Evolutionary conservation across 1,284 basidiomycete genomes (phyloP).

Genomic region (Cryptococcus jaspeensis): DNA sequence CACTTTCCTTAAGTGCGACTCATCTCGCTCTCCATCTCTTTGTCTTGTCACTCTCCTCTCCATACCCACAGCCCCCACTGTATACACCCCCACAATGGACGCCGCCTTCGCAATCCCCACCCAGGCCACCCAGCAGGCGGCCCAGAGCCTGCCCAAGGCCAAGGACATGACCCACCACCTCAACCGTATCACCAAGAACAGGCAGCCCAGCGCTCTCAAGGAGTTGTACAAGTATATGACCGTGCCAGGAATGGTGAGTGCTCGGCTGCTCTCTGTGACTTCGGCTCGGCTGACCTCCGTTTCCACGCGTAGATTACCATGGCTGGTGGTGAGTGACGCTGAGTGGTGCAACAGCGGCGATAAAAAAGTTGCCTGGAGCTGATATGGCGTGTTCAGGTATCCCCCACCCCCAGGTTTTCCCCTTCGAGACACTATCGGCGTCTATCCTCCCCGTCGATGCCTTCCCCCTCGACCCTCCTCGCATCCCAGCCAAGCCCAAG

Average conservation of each 20-base stretch:
- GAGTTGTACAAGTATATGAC: constrained; percentile 46
- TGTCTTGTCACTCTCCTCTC: neutral
- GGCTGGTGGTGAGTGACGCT: constrained; percentile 28
- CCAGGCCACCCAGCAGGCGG: constrained; percentile 3
- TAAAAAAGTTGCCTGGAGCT: neutral
- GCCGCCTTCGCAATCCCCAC: constrained; percentile 30
- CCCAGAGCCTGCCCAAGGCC: constrained; percentile 46
- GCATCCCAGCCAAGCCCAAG: constrained; percentile 31
- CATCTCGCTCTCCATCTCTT: neutral
- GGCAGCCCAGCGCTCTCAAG: constrained; percentile 64
- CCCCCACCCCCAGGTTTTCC: constrained; percentile 52
- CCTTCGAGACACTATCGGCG: constrained; percentile 51
- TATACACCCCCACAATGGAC: constrained; percentile 27
- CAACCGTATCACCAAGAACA: constrained; percentile 58
- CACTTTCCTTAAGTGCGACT: too few species aligned
- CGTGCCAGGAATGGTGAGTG: constrained; percentile 36
- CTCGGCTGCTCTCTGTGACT: neutral
- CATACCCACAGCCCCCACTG: neutral
- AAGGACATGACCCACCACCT: constrained; percentile 63
- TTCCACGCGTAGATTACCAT: constrained; percentile 26
- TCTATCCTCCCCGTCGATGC: constrained; percentile 37
- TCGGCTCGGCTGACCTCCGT: neutral
- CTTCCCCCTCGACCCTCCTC: constrained; percentile 58
- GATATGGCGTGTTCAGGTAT: constrained; percentile 26
- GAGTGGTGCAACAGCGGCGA: too few species aligned